Evolutionary conservation across 169 alveolate genomes (phyloP).

Genomic region (Plasmodium adleri): DNA sequence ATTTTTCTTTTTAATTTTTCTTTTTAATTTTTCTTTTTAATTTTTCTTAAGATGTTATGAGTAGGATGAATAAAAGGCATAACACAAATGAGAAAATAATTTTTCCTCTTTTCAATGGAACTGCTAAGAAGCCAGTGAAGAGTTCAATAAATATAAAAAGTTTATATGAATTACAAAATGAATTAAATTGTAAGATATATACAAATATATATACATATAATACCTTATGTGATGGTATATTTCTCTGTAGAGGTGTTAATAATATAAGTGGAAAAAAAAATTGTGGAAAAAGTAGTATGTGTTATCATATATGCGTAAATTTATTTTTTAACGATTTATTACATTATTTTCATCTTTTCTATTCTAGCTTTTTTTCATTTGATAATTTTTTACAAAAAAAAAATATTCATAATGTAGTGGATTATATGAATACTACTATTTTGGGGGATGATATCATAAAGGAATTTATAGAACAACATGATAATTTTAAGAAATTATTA

Average conservation of each 20-base stretch:
- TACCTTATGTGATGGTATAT: slow-evolving; percentile 43
- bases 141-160: slow-evolving; percentile 14
- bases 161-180: slow-evolving; percentile 41
- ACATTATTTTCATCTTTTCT: slow-evolving; percentile 72
- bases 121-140: background rate
- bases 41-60: background rate
- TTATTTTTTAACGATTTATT: slow-evolving; percentile 64
- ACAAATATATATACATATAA: slow-evolving; percentile 68
- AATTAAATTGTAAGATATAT: slow-evolving; percentile 52
- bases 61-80: slow-evolving; percentile 17
- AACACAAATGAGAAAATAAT: slow-evolving; percentile 18
- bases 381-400: slow-evolving; percentile 46
- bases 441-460: too few relatives aligned
- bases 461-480: too few relatives aligned
- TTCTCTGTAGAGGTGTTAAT: slow-evolving; percentile 53
- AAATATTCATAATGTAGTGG: slow-evolving; percentile 33
- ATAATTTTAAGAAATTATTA: background rate
- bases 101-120: slow-evolving; percentile 25
- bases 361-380: slow-evolving; percentile 51
- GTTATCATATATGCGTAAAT: slow-evolving; percentile 75
- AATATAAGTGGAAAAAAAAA: slow-evolving; percentile 41
- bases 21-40: too few relatives aligned
- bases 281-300: slow-evolving; percentile 55
- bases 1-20: too few relatives aligned
- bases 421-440: too few relatives aligned